Evolutionary conservation across 2,329 filamentous ascomycete genomes (phyloP).

Genomic region (Emydomyces testavorans): DNA sequence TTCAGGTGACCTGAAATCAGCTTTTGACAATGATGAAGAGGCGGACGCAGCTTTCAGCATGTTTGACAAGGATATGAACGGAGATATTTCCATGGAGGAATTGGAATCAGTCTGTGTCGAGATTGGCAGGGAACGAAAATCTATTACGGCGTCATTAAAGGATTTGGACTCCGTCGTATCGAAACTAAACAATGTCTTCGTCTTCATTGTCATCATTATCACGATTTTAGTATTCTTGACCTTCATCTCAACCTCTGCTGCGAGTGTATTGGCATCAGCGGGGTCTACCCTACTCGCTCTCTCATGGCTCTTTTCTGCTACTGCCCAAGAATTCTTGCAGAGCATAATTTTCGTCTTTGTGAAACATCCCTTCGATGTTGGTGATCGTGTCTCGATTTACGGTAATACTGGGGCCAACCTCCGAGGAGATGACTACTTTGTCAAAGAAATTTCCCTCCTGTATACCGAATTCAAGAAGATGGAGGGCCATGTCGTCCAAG

Average conservation of each 20-base stretch:
- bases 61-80: constrained; percentile 94
- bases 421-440: constrained; percentile 85
- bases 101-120: constrained; percentile 88
- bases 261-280: constrained; percentile 77
- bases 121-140: constrained; percentile 87
- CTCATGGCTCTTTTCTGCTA: constrained; percentile 85
- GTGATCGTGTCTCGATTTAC: constrained; percentile 83
- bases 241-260: constrained; percentile 80
- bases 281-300: constrained; percentile 79
- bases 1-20: constrained; percentile 63
- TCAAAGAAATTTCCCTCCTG: constrained; percentile 82
- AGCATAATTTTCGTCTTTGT: constrained; percentile 84
- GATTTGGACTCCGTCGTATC: constrained; percentile 87
- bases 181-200: constrained; percentile 78
- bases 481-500: constrained; percentile 91
- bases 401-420: constrained; percentile 72
- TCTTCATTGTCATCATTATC: constrained; percentile 74
- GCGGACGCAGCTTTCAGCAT: constrained; percentile 79
- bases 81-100: constrained; percentile 91
- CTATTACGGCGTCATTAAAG: constrained; percentile 86
- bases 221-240: constrained; percentile 78
- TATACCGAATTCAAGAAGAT: constrained; percentile 99
- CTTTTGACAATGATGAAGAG: constrained; percentile 73
- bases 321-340: constrained; percentile 86
- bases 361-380: constrained; percentile 93